Conservation (phyloP, 2,329 filamentous ascomycete species). For the Diaporthe capsici region DNA sequence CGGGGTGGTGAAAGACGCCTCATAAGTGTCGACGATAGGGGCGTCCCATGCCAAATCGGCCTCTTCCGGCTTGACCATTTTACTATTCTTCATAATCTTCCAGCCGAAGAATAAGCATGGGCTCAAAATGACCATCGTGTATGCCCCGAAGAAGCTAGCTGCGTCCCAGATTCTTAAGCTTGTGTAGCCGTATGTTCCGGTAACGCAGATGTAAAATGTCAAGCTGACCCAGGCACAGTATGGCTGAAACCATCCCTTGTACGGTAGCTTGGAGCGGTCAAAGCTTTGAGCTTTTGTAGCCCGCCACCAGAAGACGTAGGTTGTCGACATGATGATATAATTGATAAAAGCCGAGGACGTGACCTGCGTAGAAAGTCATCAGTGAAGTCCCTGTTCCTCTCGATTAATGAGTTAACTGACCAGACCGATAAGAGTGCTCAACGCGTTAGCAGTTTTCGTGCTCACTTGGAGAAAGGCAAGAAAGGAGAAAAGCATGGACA, state of each 20-base stretch:
- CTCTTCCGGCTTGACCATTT: slow-evolving; percentile 66
- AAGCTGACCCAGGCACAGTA: slow-evolving; percentile 66
- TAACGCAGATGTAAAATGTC: slow-evolving; percentile 57
- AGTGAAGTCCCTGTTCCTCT: too few species aligned
- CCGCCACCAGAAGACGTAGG: slow-evolving; percentile 38
- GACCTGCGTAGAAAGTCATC: too few species aligned
- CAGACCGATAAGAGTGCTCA: too few species aligned
- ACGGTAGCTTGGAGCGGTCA: slow-evolving; percentile 65
- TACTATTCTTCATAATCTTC: slow-evolving; percentile 74
- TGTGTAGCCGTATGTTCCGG: slow-evolving; percentile 65
- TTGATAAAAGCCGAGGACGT: slow-evolving; percentile 67
- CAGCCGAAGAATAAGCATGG: slow-evolving; percentile 70
- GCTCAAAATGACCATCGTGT: slow-evolving; percentile 68
- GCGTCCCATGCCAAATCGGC: slow-evolving; percentile 73
- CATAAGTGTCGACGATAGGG: slow-evolving; percentile 66
- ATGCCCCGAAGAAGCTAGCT: slow-evolving; percentile 58
- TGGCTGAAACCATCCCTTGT: slow-evolving; percentile 71
- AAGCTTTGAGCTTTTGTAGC: slow-evolving; percentile 30
- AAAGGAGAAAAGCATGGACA: slow-evolving; percentile 67
- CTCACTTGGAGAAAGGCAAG: slow-evolving; percentile 52
- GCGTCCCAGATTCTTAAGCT: too few species aligned
- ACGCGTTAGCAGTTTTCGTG: too few species aligned
- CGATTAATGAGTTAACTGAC: too few species aligned
- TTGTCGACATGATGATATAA: slow-evolving; percentile 62
- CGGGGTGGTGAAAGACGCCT: neutral